Percentiles rank a stretch among this genome's conserved stretches.
Evolutionary conservation across 768 basidiomycete species (phyloP).

Genomic region (Candolleomyces aberdarensis): DNA sequence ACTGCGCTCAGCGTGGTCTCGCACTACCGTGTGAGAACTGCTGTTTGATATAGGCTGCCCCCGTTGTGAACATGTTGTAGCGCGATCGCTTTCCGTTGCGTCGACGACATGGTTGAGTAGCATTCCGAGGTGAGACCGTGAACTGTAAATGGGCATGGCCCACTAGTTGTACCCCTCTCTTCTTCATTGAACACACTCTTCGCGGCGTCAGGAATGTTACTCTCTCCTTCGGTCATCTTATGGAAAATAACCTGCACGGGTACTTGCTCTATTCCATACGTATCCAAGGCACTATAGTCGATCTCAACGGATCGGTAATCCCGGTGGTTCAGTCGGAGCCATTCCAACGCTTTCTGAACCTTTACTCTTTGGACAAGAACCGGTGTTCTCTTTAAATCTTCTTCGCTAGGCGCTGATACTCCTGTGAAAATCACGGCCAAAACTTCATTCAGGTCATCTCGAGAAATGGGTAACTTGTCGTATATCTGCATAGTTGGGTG

Average conservation of each 20-base stretch:
- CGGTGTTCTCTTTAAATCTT: constrained; percentile 23
- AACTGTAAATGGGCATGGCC: constrained; percentile 38
- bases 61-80: background rate
- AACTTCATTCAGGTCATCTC: constrained; percentile 26
- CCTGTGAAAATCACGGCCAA: constrained; percentile 33
- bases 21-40: no score
- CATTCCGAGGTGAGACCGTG: constrained; percentile 28
- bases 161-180: no score
- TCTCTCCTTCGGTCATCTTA: no score
- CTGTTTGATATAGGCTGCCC: no score
- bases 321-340: constrained; percentile 32
- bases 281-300: no score
- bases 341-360: constrained; percentile 27
- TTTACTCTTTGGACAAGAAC: constrained; percentile 23
- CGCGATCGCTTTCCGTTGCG: background rate
- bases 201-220: no score
- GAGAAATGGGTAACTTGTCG: background rate
- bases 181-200: no score
- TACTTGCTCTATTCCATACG: no score
- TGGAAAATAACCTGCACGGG: no score
- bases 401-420: constrained; percentile 16
- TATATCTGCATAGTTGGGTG: constrained; percentile 1
- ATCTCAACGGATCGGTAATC: constrained; percentile 28
- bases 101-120: background rate
- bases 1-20: no score